Base-by-base conservation (phyloP, 2,329 filamentous ascomycete species). In the Ophiosphaerella herpotricha region DNA sequence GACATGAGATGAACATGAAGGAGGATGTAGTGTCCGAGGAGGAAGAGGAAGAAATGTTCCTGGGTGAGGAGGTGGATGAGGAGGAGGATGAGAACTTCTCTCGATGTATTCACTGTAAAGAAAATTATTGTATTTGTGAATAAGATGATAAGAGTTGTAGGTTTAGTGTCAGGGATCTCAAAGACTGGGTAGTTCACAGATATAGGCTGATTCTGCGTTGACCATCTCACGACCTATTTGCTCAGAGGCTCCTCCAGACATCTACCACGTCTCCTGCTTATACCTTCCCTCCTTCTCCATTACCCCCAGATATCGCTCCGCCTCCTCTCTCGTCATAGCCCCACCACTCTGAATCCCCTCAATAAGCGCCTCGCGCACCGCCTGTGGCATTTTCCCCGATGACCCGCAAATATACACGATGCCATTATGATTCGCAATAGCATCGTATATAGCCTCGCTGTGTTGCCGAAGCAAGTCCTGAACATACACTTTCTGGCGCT, bases 381-480 rank as follows among this genome's bases (percentile, higher is more conserved):
- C 85, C 61, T 85, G 83, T 1, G 87, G 87, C 87, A 90, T 90
- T 50, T 81, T 82, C 1, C 87, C 87, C 0, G 85, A 87, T 0
- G 82, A 83, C 1, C 82, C 83, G 61, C 82, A 85, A 16, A 85
- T 75, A 57, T 80, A 83, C 1, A 85, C 76, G 12, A 83, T 78
- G 0, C 85, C 86, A 0, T 72, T 60, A 11, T 75, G 64, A 32
- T 79, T 75, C 32, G 78, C 71, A 5, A 89, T 66, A n/a, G 82
- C 67, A 12, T 76, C 66, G 59, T 78, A 82, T 1, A 87, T 77
- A 11, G 77, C 58, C 7, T 63, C 60, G 2, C 74, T 75, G 26
- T 85, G 74, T 55, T 82, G 74, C 1, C 79, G 77, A 13, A 89
- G 76, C 3, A 81, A 71, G 61, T 88, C 82, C 66, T 90, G 87